Evolutionary conservation across 169 alveolate species (phyloP).

Genomic region (Cryptosporidium viatorum): DNA sequence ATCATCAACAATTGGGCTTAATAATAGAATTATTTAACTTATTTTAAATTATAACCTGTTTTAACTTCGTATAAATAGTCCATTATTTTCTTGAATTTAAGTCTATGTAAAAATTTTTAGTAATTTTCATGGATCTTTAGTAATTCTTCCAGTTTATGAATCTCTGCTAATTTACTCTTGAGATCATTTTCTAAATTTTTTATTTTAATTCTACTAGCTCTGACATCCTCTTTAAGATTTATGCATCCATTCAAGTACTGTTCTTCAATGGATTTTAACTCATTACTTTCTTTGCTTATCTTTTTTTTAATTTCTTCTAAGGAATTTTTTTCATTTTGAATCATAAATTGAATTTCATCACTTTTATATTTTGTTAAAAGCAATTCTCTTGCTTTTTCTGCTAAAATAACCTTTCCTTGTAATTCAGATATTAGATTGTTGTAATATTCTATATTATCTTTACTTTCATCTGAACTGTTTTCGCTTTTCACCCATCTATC

Average conservation of each 20-base stretch:
- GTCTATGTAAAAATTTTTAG: background rate
- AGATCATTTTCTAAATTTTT: conserved; percentile 34
- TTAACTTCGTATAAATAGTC: background rate
- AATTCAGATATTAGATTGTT: conserved; percentile 16
- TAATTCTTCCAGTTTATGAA: conserved; percentile 29
- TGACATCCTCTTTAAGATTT: conserved; percentile 32
- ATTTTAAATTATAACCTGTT: no score
- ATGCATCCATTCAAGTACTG: conserved; percentile 34
- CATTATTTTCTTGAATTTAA: background rate
- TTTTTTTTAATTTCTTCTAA: conserved; percentile 51
- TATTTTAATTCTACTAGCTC: conserved; percentile 24
- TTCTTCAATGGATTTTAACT: conserved; percentile 32
- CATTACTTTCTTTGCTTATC: background rate
- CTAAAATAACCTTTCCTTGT: conserved; percentile 22
- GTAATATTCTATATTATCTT: conserved; percentile 59
- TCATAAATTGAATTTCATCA: conserved; percentile 25
- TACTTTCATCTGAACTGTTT: conserved; percentile 16
- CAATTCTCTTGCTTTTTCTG: conserved; percentile 29
- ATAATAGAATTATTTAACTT: no score
- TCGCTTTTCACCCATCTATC: conserved; percentile 31
- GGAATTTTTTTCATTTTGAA: conserved; percentile 19
- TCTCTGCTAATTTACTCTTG: conserved; percentile 21
- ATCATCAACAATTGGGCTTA: no score
- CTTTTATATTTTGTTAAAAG: background rate
- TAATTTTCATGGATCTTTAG: background rate